Evolutionary conservation across 495 filamentous ascomycete species (phyloP), one percentile per base, ranked within the genome.

Genomic region (Hyaloscypha hepaticicola): DNA sequence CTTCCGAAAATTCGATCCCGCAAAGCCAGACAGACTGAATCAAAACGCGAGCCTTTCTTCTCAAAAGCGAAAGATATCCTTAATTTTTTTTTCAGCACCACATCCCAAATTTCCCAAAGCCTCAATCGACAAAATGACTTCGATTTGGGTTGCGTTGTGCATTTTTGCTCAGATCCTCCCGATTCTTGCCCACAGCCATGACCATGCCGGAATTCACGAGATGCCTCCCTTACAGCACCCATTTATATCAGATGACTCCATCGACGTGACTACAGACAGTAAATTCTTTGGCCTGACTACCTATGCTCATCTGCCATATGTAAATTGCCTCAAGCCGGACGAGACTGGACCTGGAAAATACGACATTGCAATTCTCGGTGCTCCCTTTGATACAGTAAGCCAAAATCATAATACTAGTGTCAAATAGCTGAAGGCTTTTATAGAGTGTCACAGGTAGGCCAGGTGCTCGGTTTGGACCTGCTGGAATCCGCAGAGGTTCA

Each of bases 271-370:
- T 28, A 49, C 65, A 29, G 53, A 78, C 5, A 76, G 74, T 53
- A 70, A 75, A 65, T 89, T 89, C 74, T 85, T 83, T 1, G 87
- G 87, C 22, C 84, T 90, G 66, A 82, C 82, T 7, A 90, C 90
- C 19, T 94, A 91, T 70, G 90, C 87, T 25, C 83, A 87, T 60
- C 74, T 93, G 3, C 82, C 86, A 0, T 93, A 92, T 74, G 84
- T 83, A 56, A 89, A 90, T 22, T 94, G 90, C 69, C 78, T 94
- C 11, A 90, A 81, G 50, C 81, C 90, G 24, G 77, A 81, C 12
- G 67, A 66, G 0, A 86, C 80, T 38, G 79, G 87, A 14, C 72
- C 76, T 3, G 83, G 87, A 67, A 83, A 77, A 67, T 93, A 45
- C 19, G 38, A 45, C 12, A 45, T 45, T 45, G 38, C 38, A 16